Conservation (phyloP, 73 alveolate species). For the Paramecium biaurelia region DNA sequence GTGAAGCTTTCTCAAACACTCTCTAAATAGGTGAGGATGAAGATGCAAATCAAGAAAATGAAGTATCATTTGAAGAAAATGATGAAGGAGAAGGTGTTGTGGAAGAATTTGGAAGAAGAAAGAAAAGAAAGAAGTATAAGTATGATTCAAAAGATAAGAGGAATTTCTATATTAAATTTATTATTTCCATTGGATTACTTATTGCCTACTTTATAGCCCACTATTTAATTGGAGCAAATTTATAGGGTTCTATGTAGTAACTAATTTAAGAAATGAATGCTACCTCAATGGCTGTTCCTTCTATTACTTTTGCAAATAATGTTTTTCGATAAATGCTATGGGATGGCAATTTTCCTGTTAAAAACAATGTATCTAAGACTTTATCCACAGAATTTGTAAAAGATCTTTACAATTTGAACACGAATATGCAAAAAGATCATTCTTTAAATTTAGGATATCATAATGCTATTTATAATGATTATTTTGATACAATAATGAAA, state of each 20-base stretch:
- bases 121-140: constrained; percentile 57
- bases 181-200: constrained; percentile 3
- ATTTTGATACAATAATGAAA: constrained; percentile 40
- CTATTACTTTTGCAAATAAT: constrained; percentile 54
- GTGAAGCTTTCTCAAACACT: constrained; percentile 61
- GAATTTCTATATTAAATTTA: constrained; percentile 48
- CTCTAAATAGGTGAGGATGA: constrained; percentile 63
- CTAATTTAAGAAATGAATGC: constrained; percentile 51
- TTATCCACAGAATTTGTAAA: neutral
- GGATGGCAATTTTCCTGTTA: neutral
- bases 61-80: constrained; percentile 22
- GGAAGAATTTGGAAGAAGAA: constrained; percentile 63
- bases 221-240: constrained; percentile 41
- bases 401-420: constrained; percentile 42
- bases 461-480: constrained; percentile 43
- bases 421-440: constrained; percentile 63
- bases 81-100: constrained; percentile 57
- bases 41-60: constrained; percentile 49
- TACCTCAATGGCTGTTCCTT: constrained; percentile 51
- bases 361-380: neutral
- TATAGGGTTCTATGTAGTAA: neutral
- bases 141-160: constrained; percentile 60
- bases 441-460: constrained; percentile 54
- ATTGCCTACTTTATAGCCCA: constrained; percentile 55
- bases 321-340: constrained; percentile 39